phyloP scores from a whole-genome alignment of 139 green algal species.

The Prasinococcaceae sp. region DNA sequence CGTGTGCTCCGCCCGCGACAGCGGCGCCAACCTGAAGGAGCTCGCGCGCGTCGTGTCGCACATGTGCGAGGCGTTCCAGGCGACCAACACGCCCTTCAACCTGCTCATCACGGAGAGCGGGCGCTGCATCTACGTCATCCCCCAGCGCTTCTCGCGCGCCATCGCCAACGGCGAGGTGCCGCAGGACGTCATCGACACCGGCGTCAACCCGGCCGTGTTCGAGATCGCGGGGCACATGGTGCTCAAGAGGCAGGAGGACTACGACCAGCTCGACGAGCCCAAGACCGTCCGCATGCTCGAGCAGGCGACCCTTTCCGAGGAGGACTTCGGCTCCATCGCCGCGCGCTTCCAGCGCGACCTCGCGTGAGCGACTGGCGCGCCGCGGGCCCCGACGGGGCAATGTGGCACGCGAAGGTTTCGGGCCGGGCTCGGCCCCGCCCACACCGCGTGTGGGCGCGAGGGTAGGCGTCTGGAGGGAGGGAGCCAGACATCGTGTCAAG shows the following conservation, averaged over 20 bases:
- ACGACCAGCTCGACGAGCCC: constrained; percentile 52
- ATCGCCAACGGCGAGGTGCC: constrained; percentile 34
- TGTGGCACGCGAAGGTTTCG: no score
- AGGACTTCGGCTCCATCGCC: constrained; percentile 33
- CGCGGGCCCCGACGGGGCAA: no score
- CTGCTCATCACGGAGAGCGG: constrained; percentile 83
- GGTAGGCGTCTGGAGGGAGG: no score
- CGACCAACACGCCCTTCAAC: constrained; percentile 83
- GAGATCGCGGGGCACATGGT: constrained; percentile 95
- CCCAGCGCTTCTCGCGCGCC: constrained; percentile 46
- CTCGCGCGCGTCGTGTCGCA: constrained; percentile 47
- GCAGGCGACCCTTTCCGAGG: constrained; percentile 41
- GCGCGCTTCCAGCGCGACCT: no score
- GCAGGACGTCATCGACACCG: constrained; percentile 37
- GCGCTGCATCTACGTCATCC: constrained; percentile 72
- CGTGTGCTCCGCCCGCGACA: constrained; percentile 32
- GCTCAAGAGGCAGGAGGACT: constrained; percentile 76
- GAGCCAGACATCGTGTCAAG: no score
- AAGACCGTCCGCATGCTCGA: constrained; percentile 46
- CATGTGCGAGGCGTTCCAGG: constrained; percentile 51
- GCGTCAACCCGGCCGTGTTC: constrained; percentile 87
- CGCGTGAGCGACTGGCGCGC: no score
- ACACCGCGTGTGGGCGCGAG: no score
- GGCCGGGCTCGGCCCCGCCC: no score
- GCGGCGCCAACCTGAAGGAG: constrained; percentile 29